These are phyloP conservation scores for Phytophthora cactorum DNA, from an alignment of 352 stramenopile genomes.

Conservation along the genomic window DNA sequence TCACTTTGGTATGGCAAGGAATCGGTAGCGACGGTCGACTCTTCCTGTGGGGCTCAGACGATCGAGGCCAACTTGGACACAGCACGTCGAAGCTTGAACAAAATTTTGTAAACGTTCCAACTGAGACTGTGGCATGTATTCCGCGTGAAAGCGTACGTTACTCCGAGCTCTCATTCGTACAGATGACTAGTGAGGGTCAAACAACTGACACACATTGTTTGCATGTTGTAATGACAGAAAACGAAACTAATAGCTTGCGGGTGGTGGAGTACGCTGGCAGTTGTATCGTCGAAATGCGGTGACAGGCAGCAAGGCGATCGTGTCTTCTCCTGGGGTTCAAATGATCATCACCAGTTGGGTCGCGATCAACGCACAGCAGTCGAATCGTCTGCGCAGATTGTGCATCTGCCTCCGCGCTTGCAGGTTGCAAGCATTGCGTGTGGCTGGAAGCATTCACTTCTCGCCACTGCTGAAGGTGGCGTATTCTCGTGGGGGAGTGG, in stretches of 20 bases:
- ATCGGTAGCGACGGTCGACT: constrained; percentile 36
- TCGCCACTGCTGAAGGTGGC: constrained; percentile 49
- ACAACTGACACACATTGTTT: not conserved
- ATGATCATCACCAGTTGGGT: constrained; percentile 59
- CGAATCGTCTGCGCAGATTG: constrained; percentile 9
- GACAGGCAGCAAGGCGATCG: constrained; percentile 16
- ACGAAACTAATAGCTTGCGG: constrained; percentile 62
- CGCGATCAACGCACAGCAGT: constrained; percentile 6
- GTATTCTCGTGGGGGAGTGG: constrained; percentile 78
- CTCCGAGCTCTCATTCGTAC: not conserved
- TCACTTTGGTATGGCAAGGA: constrained; percentile 27
- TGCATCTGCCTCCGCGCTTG: constrained; percentile 28
- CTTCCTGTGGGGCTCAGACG: constrained; percentile 78
- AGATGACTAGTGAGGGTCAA: not conserved
- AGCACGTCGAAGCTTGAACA: constrained; percentile 7
- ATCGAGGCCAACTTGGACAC: constrained; percentile 53
- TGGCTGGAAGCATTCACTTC: constrained; percentile 85
- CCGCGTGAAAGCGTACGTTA: constrained; percentile 18
- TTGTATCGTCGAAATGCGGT: constrained; percentile 24
- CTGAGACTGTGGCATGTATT: constrained; percentile 13
- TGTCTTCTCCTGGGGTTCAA: constrained; percentile 65
- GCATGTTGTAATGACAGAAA: constrained; percentile 20
- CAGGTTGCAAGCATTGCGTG: constrained; percentile 68
- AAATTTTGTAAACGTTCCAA: constrained; percentile 11
- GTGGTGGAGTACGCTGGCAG: constrained; percentile 73